phyloP scores from a whole-genome alignment of 805 yeast species.

The Lipomyces kockii region DNA sequence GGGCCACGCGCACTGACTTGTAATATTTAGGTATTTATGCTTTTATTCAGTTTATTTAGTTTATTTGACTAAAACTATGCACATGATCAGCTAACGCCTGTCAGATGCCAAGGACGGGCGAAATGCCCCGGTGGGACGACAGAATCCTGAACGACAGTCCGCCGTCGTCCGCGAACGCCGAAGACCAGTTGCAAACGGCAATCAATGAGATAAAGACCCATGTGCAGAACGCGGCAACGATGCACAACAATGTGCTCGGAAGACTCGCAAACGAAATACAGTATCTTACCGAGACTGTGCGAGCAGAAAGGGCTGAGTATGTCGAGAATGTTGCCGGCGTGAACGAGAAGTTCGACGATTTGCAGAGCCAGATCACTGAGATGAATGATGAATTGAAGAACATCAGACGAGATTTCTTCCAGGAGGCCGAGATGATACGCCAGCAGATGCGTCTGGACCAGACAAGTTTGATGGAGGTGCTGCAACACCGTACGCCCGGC shows the following conservation, averaged over 20 bases:
- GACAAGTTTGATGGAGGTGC: conserved; percentile 9
- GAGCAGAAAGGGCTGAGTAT: conserved; percentile 20
- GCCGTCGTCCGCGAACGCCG: conserved; percentile 15
- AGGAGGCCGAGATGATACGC: conserved; percentile 15
- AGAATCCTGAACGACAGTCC: conserved; percentile 21
- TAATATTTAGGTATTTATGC: not conserved
- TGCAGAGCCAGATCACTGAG: conserved; percentile 19
- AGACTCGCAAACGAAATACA: conserved; percentile 23
- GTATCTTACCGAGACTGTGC: conserved; percentile 17
- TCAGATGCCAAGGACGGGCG: conserved; percentile 11
- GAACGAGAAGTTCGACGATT: conserved; percentile 20
- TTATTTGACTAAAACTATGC: not conserved
- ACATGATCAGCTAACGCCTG: not conserved
- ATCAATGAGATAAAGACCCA: conserved; percentile 16
- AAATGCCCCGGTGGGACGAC: conserved; percentile 32
- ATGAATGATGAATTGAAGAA: conserved; percentile 17
- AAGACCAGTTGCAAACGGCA: conserved; percentile 26
- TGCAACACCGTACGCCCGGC: conserved; percentile 9
- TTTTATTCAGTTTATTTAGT: not conserved
- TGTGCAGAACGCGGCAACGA: conserved; percentile 21
- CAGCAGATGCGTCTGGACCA: conserved; percentile 9
- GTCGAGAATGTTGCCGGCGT: conserved; percentile 10
- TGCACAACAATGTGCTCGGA: conserved; percentile 17
- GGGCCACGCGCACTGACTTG: not conserved
- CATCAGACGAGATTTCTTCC: conserved; percentile 8